phyloP scores from a whole-genome alignment of 2,329 filamentous ascomycete genomes.

The Tricladium varicosporioides region DNA sequence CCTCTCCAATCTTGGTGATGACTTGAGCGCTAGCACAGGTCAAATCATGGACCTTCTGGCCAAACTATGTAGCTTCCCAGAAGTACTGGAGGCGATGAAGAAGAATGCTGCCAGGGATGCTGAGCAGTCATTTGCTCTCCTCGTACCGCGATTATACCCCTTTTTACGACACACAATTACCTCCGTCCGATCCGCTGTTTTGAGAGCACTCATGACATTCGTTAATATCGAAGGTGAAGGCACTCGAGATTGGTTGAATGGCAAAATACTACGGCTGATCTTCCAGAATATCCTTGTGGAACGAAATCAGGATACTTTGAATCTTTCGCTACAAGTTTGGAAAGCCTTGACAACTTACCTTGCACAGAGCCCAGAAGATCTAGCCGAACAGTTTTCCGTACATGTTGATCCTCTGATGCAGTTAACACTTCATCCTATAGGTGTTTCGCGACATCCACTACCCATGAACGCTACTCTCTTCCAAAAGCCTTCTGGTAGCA shows the following conservation, averaged over 20 bases:
- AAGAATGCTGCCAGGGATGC: slow-evolving; percentile 77
- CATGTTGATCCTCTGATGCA: slow-evolving; percentile 81
- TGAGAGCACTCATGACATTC: slow-evolving; percentile 91
- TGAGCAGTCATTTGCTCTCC: slow-evolving; percentile 84
- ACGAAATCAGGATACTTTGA: slow-evolving; percentile 78
- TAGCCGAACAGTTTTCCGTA: slow-evolving; percentile 69
- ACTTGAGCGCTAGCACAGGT: slow-evolving; percentile 93
- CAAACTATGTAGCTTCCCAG: slow-evolving; percentile 89
- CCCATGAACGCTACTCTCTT: slow-evolving; percentile 89
- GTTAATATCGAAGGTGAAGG: slow-evolving; percentile 77
- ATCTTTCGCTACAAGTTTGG: slow-evolving; percentile 86
- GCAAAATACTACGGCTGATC: slow-evolving; percentile 80
- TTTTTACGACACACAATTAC: slow-evolving; percentile 97
- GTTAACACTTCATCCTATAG: slow-evolving; percentile 85
- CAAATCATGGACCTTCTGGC: slow-evolving; percentile 98
- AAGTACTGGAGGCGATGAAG: slow-evolving; percentile 94
- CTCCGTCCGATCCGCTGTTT: slow-evolving; percentile 86
- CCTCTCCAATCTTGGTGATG: slow-evolving; percentile 92
- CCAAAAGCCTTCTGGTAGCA: slow-evolving; percentile 87
- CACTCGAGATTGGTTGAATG: slow-evolving; percentile 88
- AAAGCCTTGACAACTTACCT: slow-evolving; percentile 70
- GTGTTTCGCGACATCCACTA: slow-evolving; percentile 84
- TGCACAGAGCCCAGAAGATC: slow-evolving; percentile 56
- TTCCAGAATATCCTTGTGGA: slow-evolving; percentile 97
- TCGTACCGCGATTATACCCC: slow-evolving; percentile 91